Conservation (phyloP, 495 filamentous ascomycete species). For the Margaritispora aquatica region DNA sequence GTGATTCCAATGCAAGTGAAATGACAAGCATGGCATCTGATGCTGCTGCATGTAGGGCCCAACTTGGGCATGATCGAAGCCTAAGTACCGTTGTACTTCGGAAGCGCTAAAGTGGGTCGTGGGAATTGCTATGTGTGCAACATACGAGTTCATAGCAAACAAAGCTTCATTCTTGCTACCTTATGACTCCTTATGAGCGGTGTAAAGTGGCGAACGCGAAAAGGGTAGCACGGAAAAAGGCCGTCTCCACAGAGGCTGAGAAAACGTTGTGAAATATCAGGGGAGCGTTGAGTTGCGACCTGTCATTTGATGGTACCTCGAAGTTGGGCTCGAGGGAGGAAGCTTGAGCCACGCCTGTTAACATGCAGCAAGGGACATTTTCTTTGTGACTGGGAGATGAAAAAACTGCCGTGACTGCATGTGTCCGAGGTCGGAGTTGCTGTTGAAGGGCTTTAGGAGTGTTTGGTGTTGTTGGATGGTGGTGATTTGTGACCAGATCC, state of each 20-base stretch:
- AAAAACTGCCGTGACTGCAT: neutral
- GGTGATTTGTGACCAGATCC: neutral
- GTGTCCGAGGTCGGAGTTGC: neutral
- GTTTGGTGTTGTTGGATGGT: neutral
- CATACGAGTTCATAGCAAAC: neutral
- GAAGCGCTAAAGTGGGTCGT: neutral
- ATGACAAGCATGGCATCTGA: constrained; percentile 5
- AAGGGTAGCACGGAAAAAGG: neutral
- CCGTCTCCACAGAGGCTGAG: neutral
- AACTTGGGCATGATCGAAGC: neutral
- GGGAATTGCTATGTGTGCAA: neutral
- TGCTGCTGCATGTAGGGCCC: constrained; percentile 42
- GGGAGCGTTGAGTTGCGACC: neutral
- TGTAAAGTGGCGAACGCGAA: neutral
- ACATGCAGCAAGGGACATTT: neutral
- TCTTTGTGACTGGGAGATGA: neutral
- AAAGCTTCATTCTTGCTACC: neutral
- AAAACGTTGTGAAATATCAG: neutral
- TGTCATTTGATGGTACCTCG: neutral
- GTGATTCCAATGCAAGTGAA: neutral
- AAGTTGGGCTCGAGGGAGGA: neutral
- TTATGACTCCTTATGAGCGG: neutral
- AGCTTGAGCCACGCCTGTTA: neutral
- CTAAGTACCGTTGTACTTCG: too few relatives aligned
- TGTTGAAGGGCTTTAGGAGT: neutral